These are phyloP conservation scores for Draba incana DNA, from an alignment of 345 rosid genomes.

Conservation along the genomic window DNA sequence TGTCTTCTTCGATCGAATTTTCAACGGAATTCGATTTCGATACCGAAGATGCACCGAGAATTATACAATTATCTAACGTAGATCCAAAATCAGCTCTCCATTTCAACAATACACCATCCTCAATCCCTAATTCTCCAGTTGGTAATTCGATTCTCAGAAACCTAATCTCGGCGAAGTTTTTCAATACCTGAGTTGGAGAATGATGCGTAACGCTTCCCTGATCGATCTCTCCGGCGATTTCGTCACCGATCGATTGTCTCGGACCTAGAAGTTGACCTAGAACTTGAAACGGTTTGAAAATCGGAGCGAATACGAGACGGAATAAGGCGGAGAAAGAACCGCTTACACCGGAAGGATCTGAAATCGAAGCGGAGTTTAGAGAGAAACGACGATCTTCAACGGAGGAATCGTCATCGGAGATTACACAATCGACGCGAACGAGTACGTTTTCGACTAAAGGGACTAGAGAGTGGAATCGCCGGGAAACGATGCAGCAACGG, in stretches of 20 bases:
- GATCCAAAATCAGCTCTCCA: conserved; percentile 99
- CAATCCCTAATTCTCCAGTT: conserved; percentile 82
- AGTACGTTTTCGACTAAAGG: conserved; percentile 85
- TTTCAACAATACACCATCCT: conserved; percentile 75
- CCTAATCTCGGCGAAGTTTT: conserved; percentile 81
- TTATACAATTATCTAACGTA: conserved; percentile 85
- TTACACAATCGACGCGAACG: conserved; percentile 93
- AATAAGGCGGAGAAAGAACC: conserved; percentile 55
- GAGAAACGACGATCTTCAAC: conserved; percentile 58
- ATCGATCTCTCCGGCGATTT: conserved; percentile 59
- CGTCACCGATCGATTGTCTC: conserved; percentile 47
- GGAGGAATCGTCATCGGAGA: conserved; percentile 69
- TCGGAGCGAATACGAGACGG: conserved; percentile 58
- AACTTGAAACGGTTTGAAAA: conserved; percentile 79
- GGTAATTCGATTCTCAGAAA: conserved; percentile 84
- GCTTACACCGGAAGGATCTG: conserved; percentile 36
- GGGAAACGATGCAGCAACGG: conserved; percentile 86
- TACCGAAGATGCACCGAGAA: conserved; percentile 84
- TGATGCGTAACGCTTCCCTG: conserved; percentile 86
- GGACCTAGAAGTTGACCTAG: conserved; percentile 68
- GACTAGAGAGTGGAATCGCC: conserved; percentile 73
- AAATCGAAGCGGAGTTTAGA: conserved; percentile 18
- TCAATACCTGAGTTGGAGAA: conserved; percentile 87
- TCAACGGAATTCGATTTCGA: neutral
- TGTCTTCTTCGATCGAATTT: conserved; percentile 52